Base-by-base conservation (phyloP, 306 rosid species). In the Phaseolus lunatus region DNA sequence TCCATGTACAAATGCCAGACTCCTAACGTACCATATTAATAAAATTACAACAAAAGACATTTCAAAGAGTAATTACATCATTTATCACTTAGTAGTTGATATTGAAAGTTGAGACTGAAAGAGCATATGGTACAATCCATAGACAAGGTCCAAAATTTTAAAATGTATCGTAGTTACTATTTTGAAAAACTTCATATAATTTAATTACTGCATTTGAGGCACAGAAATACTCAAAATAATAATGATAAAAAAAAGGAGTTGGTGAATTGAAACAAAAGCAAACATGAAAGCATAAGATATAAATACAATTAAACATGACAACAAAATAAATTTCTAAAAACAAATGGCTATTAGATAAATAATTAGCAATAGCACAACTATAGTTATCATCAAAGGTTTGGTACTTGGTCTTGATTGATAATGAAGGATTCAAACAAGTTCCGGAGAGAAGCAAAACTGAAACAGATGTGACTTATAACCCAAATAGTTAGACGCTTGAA, bases 1-100 rank as follows among this genome's bases (percentile, higher is more conserved):
- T 35, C 81, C 67, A 39, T 18, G 76, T 64, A 71, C 13, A 50
- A 75, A 57, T 70, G 39, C 33, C 54, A 66, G 69, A 44, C 53
- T 64, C 50, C 26, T 29, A n/a, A 45, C 9, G 45, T 39, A 41
- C 59, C 57, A 37, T 52, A n/a, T 23, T 9, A 5, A 72, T 57
- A 53, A 62, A 53, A 39, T 66, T 62, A 67, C 33, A 77, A 31
- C 29, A 39, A 43, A 37, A 24, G 26, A 24, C 57, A 11, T 31
- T 48, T 37, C 9, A 26, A 66, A 29, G n/a, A 26, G 19, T 62
- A 67, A 79, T 27, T 49, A 61, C 39, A 70, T 54, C 22, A 54
- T 22, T 53, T 41, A 54, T 54, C 44, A 77, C 39, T 54, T 56
- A 54, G 45, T 18, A 65, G 52, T 11, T 39, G 47, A n/a, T 76